Percentiles rank a stretch among this genome's conserved stretches.
These are phyloP conservation scores for Fistulifera solaris DNA, from an alignment of 108 stramenopile genomes.

Conservation along the genomic window DNA sequence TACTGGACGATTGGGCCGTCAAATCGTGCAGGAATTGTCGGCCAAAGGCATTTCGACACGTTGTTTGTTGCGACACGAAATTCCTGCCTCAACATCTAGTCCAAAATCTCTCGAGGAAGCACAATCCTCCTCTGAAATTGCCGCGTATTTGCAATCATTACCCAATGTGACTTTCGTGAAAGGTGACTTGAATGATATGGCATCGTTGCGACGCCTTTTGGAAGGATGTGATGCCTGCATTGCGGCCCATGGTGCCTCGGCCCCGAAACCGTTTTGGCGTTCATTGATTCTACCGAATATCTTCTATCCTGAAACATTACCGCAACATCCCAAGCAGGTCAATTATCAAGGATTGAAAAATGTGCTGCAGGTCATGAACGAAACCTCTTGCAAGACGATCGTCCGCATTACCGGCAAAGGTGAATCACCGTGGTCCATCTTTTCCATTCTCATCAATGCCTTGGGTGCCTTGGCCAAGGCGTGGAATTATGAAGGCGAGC, in stretches of 20 bases:
- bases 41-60: conserved; percentile 15
- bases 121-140: conserved; percentile 15
- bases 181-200: conserved; percentile 33
- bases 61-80: conserved; percentile 27
- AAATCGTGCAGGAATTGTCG: conserved; percentile 16
- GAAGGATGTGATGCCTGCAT: conserved; percentile 37
- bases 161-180: conserved; percentile 28
- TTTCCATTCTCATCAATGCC: conserved; percentile 61
- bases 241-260: conserved; percentile 35
- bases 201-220: conserved; percentile 26
- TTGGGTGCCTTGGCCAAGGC: conserved; percentile 65
- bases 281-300: conserved; percentile 13
- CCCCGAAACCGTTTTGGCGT: conserved; percentile 13
- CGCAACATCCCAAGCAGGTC: conserved; percentile 53
- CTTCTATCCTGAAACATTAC: conserved; percentile 18
- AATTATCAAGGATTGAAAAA: conserved; percentile 60
- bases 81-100: conserved; percentile 7
- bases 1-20: conserved; percentile 36
- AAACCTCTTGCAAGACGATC: conserved; percentile 33
- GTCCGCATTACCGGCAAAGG: conserved; percentile 75
- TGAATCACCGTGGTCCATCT: conserved; percentile 44
- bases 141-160: conserved; percentile 23
- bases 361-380: conserved; percentile 31
- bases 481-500: conserved; percentile 81
- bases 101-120: neutral